Base-by-base conservation (phyloP, 768 basidiomycete genomes). In the Mycena rebaudengoi region DNA sequence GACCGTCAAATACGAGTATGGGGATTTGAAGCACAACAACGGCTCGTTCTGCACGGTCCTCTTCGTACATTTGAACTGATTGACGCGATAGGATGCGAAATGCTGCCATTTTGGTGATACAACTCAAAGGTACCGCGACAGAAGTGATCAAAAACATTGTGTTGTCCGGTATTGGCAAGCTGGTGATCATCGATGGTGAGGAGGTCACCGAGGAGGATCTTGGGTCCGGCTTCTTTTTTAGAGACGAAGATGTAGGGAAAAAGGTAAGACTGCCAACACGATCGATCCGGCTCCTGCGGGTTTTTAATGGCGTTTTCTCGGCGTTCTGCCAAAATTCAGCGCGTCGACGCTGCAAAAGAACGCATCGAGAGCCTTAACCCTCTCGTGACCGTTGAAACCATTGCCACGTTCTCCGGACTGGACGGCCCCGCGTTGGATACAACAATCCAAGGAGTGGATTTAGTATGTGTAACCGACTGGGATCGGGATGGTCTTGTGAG, bases 131-230 rank as follows among this genome's bases (percentile, higher is more conserved):
- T 4, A 85, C 92, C 37, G 95, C 98, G 39, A 95, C 95, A 7
- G 98, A 99, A 75, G 87, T 91, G 16, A 92, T 98, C 77, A 99
- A 99, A 79, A 99, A 99, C 74, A 92, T 99, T 73, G 97, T 99
- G 18, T 86, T 99, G 46, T 94, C 98, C 11, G 98, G 98, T 39
- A 94, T 99, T 58, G 98, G 98, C 25, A 90, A 88, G 73, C 79
- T 99, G 64, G 81, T 98, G 63, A 84, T 99, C 39, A 84, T 94
- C 68, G 98, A 99, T 78, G 81, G 82, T 21, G 89, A 87, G 65
- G 79, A 85, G 13, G 93, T 99, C 32, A 72, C 80, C 20, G 89
- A 91, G 73, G 72, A 94, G 74, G 98, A 99, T 78, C 86, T 99
- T 32, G 95, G 95, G 13, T 86, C 90, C 5, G 94, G 95, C 14